Evolutionary conservation across 2,329 filamentous ascomycete species (phyloP), one percentile per base, ranked within the genome.

Genomic region (Epichloe brachyelytri): DNA sequence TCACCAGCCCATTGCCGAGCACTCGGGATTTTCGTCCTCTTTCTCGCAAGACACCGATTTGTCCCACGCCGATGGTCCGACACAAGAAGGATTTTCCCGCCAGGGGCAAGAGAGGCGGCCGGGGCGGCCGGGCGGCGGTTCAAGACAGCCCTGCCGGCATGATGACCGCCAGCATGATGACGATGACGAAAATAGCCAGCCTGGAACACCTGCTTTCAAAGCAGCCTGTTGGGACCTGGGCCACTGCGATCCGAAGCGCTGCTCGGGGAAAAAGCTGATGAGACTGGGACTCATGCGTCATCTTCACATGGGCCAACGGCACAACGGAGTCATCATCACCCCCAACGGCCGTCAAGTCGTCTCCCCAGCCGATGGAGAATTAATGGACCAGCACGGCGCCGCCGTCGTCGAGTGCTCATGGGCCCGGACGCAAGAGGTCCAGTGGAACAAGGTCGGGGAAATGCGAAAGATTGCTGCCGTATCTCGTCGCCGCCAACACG

Each of bases 221-320:
- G 91, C 93, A 46, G 93, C 91, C 53, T 96, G 91, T 67, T 98
- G 93, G 93, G 93, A 98, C 63, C 77, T 98, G 36, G 91, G 90
- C 55, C 93, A 98, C 72, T 98, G 93, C 73, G 93, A 98, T 63
- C 88, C 91, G 8, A 97, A 96, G 68, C 78, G 91, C 59, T 98
- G 93, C 70, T 96, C 90, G 0, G 93, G 93, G 34, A 98, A 98
- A 73, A 83, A 88, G 56, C 78, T 98, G 36, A 95, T 98, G 79
- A 83, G 85, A 56, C 79, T 94, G 51, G 91, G 91, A 3, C 74
- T 96, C 62, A 96, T 98, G 88, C 85, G 93, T 58, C 87, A 95
- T 62, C 77, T 98, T 50, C 82, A 91, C 61, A 76, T 97, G 51
- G 93, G 93, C 49, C 90, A 97, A 69, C 90, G 91, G 59, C 89